Evolutionary conservation across 331 rosid species (phyloP), one percentile per base, ranked within the genome.

Genomic region (Rhamnella rubrinervis): DNA sequence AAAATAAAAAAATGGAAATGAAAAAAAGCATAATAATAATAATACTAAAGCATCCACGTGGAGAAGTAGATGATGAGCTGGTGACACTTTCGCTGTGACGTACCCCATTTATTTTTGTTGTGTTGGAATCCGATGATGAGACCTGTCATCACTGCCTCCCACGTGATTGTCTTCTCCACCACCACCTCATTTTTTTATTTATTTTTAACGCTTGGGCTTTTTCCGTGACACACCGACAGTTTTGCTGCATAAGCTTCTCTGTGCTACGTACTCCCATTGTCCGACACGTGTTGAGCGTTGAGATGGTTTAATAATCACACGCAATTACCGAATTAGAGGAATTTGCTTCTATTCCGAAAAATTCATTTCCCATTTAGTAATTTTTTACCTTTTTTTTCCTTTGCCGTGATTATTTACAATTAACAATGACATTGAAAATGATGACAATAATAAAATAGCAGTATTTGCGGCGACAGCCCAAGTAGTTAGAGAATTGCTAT

Each of bases 191-290:
- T 18, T 21, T 21, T 61, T 38, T 4, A 25, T 25, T 17, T 11
- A 55, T 1, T 13, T 18, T 50, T 59, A 47, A 8, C 17, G 4
- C 15, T 15, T 25, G 19, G 8, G 64, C 56, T 15, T 47, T 72
- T 35, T 18, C 12, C 20, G 35, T 47, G 35, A 64, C 65, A n/a
- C 23, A 56, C 77, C 71, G 77, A 73, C 78, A 58, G 8, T 58
- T 31, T 28, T 15, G 66, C 19, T 17, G 60, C 16, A 73, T 57
- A 40, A 14, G 11, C 31, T 65, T 65, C 57, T 63, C 55, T 59
- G 26, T 57, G 17, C 15, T 21, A 15, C 60, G 5, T 38, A 14
- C 60, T 2, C 51, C 49, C 20, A 4, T 35, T 0, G 53, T 49
- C 26, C 8, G 60, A 20, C 61, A 67, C 62, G 71, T 67, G 31